A percentile compares a stretch with the other conserved stretches of the same genome.
Conservation (phyloP, 148 eudicot species). For the Vaccinium myrtillus region DNA sequence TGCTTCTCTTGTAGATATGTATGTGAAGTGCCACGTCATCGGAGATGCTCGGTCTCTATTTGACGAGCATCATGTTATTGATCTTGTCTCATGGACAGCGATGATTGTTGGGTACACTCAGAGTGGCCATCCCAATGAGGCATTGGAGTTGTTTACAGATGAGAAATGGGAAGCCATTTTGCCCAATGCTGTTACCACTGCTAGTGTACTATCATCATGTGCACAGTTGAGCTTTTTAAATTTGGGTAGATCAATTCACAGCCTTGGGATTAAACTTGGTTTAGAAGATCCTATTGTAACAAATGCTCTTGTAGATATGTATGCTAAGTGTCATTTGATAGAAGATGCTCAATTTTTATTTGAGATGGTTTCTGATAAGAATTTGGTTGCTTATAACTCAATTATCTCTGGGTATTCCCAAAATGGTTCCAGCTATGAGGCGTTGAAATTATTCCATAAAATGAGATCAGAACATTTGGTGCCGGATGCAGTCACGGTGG, state of each 20-base stretch:
- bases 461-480: constrained; percentile 48
- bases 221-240: constrained; percentile 42
- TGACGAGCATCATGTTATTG: constrained; percentile 37
- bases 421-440: constrained; percentile 48
- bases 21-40: constrained; percentile 58
- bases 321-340: constrained; percentile 56
- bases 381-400: too few relatives aligned
- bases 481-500: constrained; percentile 69
- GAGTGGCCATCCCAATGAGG: constrained; percentile 47
- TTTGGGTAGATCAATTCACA: constrained; percentile 58
- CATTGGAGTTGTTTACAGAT: constrained; percentile 57
- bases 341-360: constrained; percentile 35
- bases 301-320: constrained; percentile 84
- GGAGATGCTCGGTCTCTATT: constrained; percentile 57
- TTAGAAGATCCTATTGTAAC: constrained; percentile 48
- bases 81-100: constrained; percentile 81
- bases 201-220: constrained; percentile 76
- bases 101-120: constrained; percentile 83
- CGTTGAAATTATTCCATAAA: constrained; percentile 50
- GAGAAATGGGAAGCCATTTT: constrained; percentile 35
- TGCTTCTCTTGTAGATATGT: constrained; percentile 72
- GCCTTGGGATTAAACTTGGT: constrained; percentile 53
- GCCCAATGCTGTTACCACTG: constrained; percentile 58
- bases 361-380: constrained; percentile 21
- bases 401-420: background rate